Evolutionary conservation across 768 basidiomycete genomes (phyloP).

Genomic region (Sporobolomyces phaffii): DNA sequence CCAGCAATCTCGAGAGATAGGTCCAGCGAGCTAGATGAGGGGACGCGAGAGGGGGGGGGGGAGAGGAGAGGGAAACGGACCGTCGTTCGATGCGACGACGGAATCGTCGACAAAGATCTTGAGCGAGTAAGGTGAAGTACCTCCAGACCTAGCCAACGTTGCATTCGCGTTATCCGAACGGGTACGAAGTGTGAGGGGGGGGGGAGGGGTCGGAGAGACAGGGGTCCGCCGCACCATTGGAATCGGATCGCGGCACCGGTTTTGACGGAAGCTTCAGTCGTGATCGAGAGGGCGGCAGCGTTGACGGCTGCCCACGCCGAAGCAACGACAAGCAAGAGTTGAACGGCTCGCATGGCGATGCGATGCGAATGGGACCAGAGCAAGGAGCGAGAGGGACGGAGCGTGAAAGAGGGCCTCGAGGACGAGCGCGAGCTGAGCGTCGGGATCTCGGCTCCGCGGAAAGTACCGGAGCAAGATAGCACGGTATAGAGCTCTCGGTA

Average conservation of each 20-base stretch:
- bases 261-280: neutral
- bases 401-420: neutral
- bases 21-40: too few relatives aligned
- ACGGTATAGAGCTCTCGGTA: too few relatives aligned
- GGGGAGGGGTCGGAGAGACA: too few relatives aligned
- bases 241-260: constrained; percentile 14
- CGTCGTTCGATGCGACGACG: neutral
- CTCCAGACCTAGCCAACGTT: constrained; percentile 5
- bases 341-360: neutral
- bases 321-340: neutral
- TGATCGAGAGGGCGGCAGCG: constrained; percentile 2
- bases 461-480: too few relatives aligned
- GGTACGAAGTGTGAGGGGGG: too few relatives aligned
- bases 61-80: neutral
- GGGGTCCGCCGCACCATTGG: constrained; percentile 9
- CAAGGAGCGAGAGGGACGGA: neutral
- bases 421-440: neutral
- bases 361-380: neutral
- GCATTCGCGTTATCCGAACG: neutral
- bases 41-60: too few relatives aligned
- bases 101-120: constrained; percentile 12
- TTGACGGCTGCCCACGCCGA: neutral
- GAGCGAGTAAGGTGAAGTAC: neutral
- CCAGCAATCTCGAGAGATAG: too few relatives aligned
- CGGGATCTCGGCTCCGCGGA: too few relatives aligned